Conservation (phyloP, 306 rosid species). For the Glycine latifolia region DNA sequence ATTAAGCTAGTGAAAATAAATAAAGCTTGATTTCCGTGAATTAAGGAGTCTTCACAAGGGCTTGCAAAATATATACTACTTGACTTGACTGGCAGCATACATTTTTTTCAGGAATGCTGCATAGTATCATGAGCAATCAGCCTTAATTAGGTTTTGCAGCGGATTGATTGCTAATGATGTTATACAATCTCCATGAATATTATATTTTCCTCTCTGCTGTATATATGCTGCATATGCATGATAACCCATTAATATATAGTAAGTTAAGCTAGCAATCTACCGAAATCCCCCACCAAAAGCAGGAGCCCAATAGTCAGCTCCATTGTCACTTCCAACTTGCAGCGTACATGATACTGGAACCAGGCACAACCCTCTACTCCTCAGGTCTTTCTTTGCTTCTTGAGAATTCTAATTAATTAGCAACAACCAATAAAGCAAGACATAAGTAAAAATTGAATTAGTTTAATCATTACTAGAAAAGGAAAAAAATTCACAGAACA, state of each 20-base stretch:
- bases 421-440: not conserved
- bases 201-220: conserved; percentile 27
- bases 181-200: conserved; percentile 71
- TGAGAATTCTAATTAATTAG: conserved; percentile 55
- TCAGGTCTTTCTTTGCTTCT: conserved; percentile 78
- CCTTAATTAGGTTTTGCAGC: conserved; percentile 66
- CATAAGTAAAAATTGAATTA: not conserved
- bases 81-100: conserved; percentile 34
- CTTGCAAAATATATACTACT: conserved; percentile 30
- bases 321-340: conserved; percentile 96
- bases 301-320: conserved; percentile 99
- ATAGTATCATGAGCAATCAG: conserved; percentile 99
- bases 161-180: conserved; percentile 99
- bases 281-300: conserved; percentile 79
- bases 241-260: too few relatives aligned
- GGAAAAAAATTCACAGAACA: not conserved
- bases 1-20: conserved; percentile 30
- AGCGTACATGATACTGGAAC: conserved; percentile 95
- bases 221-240: conserved; percentile 30
- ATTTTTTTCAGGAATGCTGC: conserved; percentile 53
- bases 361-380: conserved; percentile 94
- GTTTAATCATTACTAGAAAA: not conserved
- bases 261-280: conserved; percentile 32
- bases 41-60: conserved; percentile 37
- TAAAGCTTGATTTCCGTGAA: conserved; percentile 43